A percentile compares a stretch with the other conserved stretches of the same genome.
These are phyloP conservation scores for Nemania sp. DNA, from an alignment of 2,329 filamentous ascomycete genomes.

Conservation along the genomic window DNA sequence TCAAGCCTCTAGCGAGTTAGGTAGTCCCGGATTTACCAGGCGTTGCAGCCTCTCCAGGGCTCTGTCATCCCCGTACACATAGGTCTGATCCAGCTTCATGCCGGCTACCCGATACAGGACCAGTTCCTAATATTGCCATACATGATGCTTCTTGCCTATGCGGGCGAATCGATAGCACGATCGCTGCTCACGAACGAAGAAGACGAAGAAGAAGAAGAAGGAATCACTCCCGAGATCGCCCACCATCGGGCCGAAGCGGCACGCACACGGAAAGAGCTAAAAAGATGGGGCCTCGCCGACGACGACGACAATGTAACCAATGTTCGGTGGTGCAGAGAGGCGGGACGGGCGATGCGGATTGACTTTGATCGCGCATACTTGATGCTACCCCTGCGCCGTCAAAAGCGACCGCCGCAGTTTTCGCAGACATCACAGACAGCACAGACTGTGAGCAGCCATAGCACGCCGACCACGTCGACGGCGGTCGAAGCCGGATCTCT, in stretches of 20 bases:
- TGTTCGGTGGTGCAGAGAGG: neutral
- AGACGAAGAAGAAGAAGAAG: neutral
- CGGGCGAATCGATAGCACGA: constrained; percentile 2
- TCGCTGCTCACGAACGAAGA: neutral
- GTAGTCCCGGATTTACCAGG: constrained; percentile 1
- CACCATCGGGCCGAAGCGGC: neutral
- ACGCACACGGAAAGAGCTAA: neutral
- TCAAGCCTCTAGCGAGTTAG: no score
- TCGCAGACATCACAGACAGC: constrained; percentile 6
- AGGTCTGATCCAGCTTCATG: constrained; percentile 6
- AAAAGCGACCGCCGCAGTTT: neutral
- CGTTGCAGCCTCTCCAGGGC: neutral
- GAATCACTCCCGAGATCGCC: neutral
- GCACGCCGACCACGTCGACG: neutral
- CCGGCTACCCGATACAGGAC: constrained; percentile 3
- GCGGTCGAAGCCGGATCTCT: neutral
- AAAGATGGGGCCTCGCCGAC: neutral
- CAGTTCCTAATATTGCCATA: neutral
- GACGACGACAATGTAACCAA: neutral
- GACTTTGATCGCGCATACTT: constrained; percentile 1
- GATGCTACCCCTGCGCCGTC: neutral
- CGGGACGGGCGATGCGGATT: constrained; percentile 1
- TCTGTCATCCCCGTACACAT: constrained; percentile 4
- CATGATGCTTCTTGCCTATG: constrained; percentile 3
- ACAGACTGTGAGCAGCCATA: neutral